These are phyloP conservation scores for Populus hybrid DNA, from an alignment of 441 rosid species.

Conservation along the genomic window DNA sequence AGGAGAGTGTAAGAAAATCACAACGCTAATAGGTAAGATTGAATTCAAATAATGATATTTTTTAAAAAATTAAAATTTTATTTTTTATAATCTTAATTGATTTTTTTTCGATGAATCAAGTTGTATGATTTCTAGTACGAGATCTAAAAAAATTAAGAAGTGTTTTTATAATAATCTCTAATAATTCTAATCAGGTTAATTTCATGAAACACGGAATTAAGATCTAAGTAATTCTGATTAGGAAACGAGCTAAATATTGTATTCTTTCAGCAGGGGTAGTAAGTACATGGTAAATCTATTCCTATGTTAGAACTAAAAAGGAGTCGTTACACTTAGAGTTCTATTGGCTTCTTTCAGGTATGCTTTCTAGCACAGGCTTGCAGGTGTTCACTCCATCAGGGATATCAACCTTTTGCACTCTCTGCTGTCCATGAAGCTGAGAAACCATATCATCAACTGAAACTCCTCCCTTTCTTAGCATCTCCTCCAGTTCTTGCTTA, in stretches of 20 bases:
- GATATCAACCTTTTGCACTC: constrained; percentile 7
- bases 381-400: constrained; percentile 26
- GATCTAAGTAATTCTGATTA: not conserved
- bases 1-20: no score
- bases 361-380: constrained; percentile 62
- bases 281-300: no score
- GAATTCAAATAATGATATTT: no score
- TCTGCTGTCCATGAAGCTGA: constrained; percentile 37
- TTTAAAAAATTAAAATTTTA: no score
- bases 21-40: no score
- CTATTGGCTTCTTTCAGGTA: constrained; percentile 50
- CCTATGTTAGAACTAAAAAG: not conserved
- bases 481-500: constrained; percentile 60
- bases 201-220: not conserved
- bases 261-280: not conserved
- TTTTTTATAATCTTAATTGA: no score
- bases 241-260: not conserved
- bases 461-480: constrained; percentile 53
- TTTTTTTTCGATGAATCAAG: no score
- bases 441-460: constrained; percentile 46
- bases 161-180: no score
- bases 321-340: not conserved
- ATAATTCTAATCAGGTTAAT: not conserved
- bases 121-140: no score
- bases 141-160: no score